Evolutionary conservation across 805 yeast genomes (phyloP), one percentile per base, ranked within the genome.

Genomic region (Hanseniaspora pseudoguilliermondii): DNA sequence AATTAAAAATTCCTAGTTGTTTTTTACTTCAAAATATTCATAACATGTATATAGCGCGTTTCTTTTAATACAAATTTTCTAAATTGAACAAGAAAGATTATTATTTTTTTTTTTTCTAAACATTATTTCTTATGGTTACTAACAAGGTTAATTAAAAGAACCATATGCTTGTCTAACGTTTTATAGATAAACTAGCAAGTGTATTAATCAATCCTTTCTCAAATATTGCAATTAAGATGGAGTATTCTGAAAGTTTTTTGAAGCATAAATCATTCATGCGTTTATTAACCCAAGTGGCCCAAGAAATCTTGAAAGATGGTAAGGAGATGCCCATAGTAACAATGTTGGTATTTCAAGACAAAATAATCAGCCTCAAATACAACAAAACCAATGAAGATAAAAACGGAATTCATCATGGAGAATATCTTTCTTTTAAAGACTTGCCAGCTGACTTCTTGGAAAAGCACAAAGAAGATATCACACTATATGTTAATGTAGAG

Each of bases 401-500:
- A 43, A 51, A 51, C 23, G 55, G 55, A 23, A 51, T 51, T n/a
- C 55, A 51, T 36, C 55, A 51, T 27, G 55, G 55, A 16, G 55
- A 51, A 36, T 51, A 43, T 27, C 39, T 51, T 11, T 34, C 36
- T 8, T 51, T 51, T 16, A 51, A 43, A 27, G 29, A 18, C 18
- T n/a, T 51, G 3, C 55, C 55, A n/a, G 6, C 13, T 25, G 41
- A 29, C 7, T 51, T 51, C 36, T 21, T 35, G 18, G 47, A 42
- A 25, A 51, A 51, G 15, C 55, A 51, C 21, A 51, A 42, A 21
- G 32, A 68, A 40, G 77, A 82, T 27, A 73, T 86, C 3, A 81
- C 80, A 34, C 73, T 93, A 8, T 91, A 89, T 67, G 98, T 93
- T 27, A 89, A 97, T 0, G 97, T 93, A 0, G 98, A 93, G 68